A percentile compares a stretch with the other conserved stretches of the same genome.
phyloP scores from a whole-genome alignment of 1,139 yeast species.

The Geotrichum carabidarum region DNA sequence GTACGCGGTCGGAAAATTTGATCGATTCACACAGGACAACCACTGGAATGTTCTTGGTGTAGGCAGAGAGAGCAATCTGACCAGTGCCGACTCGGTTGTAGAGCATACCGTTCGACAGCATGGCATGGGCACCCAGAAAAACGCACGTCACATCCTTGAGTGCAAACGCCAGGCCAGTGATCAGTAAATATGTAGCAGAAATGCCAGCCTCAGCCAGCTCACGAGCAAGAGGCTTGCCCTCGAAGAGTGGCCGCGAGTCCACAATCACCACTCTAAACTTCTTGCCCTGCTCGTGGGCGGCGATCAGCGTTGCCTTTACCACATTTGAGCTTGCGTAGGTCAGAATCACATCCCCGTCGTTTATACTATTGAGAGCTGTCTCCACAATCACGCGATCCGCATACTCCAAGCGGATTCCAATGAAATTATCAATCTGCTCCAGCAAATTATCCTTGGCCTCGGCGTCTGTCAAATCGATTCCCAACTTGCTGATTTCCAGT shows the following conservation, averaged over 20 bases:
- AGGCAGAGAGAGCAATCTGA: slow-evolving; percentile 84
- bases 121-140: slow-evolving; percentile 93
- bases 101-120: slow-evolving; percentile 89
- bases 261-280: slow-evolving; percentile 77
- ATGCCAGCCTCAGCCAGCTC: slow-evolving; percentile 55
- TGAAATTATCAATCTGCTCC: slow-evolving; percentile 70
- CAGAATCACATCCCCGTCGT: slow-evolving; percentile 70
- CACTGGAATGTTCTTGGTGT: slow-evolving; percentile 84
- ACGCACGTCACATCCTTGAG: slow-evolving; percentile 83
- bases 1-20: slow-evolving; percentile 92
- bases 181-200: slow-evolving; percentile 66
- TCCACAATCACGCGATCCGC: slow-evolving; percentile 82
- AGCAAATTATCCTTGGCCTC: slow-evolving; percentile 66
- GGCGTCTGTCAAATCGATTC: slow-evolving; percentile 65
- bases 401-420: slow-evolving; percentile 76
- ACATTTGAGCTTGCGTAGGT: slow-evolving; percentile 89
- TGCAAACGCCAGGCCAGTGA: slow-evolving; percentile 74
- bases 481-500: slow-evolving; percentile 73
- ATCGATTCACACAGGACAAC: slow-evolving; percentile 92
- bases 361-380: slow-evolving; percentile 71
- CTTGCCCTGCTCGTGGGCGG: slow-evolving; percentile 61
- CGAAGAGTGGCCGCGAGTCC: slow-evolving; percentile 93
- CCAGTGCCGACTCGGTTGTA: slow-evolving; percentile 96
- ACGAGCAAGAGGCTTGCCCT: slow-evolving; percentile 74
- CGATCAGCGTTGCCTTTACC: slow-evolving; percentile 65